A percentile compares a stretch with the other conserved stretches of the same genome.
phyloP scores from a whole-genome alignment of 1,284 basidiomycete genomes.

The Fomitiporia mediterranea region DNA sequence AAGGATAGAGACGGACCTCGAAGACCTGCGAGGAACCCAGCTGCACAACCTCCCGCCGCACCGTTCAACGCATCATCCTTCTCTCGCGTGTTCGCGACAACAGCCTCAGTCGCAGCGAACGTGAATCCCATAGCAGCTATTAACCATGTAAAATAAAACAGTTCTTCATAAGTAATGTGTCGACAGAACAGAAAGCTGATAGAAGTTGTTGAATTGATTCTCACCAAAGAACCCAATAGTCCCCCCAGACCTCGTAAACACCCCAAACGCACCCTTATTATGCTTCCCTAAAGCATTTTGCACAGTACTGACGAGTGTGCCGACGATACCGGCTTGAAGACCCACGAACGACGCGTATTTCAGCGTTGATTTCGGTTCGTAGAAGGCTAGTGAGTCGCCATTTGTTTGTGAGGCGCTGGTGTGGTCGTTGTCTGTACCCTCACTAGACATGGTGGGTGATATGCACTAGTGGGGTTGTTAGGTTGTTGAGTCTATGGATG shows the following conservation, averaged over 20 bases:
- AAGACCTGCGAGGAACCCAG: slow-evolving; percentile 86
- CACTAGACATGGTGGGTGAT: slow-evolving; percentile 5
- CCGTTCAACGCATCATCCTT: slow-evolving; percentile 83
- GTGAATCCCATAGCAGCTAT: slow-evolving; percentile 88
- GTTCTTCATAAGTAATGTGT: background rate
- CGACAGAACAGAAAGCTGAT: background rate
- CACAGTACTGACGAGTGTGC: slow-evolving; percentile 73
- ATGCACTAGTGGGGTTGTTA: background rate
- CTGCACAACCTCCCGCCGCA: slow-evolving; percentile 87
- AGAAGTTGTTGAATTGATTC: slow-evolving; percentile 22
- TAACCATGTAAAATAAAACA: background rate
- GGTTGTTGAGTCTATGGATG: too few species aligned
- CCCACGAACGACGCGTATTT: slow-evolving; percentile 58
- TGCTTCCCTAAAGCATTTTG: slow-evolving; percentile 85
- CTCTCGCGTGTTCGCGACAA: slow-evolving; percentile 77
- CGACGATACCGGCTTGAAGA: slow-evolving; percentile 68
- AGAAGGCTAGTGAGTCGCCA: slow-evolving; percentile 27
- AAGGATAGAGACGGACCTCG: slow-evolving; percentile 51
- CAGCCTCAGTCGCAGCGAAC: slow-evolving; percentile 79
- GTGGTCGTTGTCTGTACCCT: background rate
- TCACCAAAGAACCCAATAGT: slow-evolving; percentile 81
- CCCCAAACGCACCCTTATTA: slow-evolving; percentile 81
- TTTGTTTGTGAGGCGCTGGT: background rate
- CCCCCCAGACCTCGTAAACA: slow-evolving; percentile 74
- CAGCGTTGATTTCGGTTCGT: slow-evolving; percentile 55